phyloP scores from a whole-genome alignment of 2,329 filamentous ascomycete genomes.

The Davidsoniella eucalypti region DNA sequence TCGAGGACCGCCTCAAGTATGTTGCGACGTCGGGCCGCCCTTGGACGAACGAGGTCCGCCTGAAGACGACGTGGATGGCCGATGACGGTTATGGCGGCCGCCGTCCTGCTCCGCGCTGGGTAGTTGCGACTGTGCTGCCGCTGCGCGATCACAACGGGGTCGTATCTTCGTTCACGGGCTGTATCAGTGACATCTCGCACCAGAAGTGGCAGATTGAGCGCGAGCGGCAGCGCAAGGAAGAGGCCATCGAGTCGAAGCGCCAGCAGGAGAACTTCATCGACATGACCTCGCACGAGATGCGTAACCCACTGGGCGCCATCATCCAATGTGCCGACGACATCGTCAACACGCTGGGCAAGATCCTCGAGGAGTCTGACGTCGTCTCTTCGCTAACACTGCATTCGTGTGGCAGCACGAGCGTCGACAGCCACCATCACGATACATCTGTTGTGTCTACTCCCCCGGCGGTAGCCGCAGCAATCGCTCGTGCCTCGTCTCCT shows the following conservation, averaged over 20 bases:
- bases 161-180: constrained; percentile 31
- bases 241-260: constrained; percentile 41
- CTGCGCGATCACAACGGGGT: constrained; percentile 29
- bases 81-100: constrained; percentile 28
- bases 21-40: constrained; percentile 26
- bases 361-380: constrained; percentile 21
- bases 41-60: constrained; percentile 31
- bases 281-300: constrained; percentile 56
- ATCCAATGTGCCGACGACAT: constrained; percentile 61
- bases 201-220: constrained; percentile 35
- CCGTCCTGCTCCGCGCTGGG: constrained; percentile 30
- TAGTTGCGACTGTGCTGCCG: constrained; percentile 33
- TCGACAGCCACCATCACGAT: background rate
- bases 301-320: constrained; percentile 58
- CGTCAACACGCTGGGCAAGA: constrained; percentile 30
- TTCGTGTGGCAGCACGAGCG: background rate
- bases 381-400: constrained; percentile 15
- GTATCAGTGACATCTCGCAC: constrained; percentile 31
- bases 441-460: background rate
- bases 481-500: background rate
- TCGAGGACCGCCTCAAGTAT: constrained; percentile 25
- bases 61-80: constrained; percentile 30
- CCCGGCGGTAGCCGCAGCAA: background rate
- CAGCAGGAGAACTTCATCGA: constrained; percentile 74
- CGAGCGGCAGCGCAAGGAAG: constrained; percentile 33